These are phyloP conservation scores for Dioszegia aurantiaca DNA, from an alignment of 768 basidiomycete species.

Conservation along the genomic window DNA sequence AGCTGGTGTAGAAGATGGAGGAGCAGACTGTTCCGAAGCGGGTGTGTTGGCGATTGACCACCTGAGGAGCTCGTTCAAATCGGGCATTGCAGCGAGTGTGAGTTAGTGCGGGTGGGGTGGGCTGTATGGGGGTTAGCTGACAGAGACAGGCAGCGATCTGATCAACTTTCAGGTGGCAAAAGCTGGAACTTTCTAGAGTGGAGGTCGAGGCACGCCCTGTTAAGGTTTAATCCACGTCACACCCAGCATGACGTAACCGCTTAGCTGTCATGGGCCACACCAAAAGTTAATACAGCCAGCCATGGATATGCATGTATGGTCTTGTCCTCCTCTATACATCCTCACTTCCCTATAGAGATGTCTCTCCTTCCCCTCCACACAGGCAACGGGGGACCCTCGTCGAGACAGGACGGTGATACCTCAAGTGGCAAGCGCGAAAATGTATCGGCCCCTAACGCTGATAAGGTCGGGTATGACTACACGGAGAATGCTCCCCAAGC, in stretches of 20 bases:
- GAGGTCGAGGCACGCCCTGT: too few species aligned
- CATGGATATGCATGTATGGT: too few species aligned
- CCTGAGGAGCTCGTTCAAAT: constrained; percentile 43
- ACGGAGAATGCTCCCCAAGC: constrained; percentile 43
- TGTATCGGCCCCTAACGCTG: background rate
- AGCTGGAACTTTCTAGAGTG: background rate
- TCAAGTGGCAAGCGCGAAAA: background rate
- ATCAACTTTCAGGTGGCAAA: background rate
- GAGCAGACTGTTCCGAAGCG: background rate
- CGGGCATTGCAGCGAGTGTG: constrained; percentile 29
- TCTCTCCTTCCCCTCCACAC: constrained; percentile 1
- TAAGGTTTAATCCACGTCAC: too few species aligned
- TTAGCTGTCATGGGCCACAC: background rate
- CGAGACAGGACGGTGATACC: background rate
- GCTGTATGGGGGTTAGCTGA: background rate
- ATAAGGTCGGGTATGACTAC: constrained; percentile 28
- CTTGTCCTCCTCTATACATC: background rate
- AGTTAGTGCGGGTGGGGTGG: too few species aligned
- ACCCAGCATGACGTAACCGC: too few species aligned
- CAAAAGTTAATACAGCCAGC: too few species aligned
- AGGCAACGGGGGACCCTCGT: constrained; percentile 1
- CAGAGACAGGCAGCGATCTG: background rate
- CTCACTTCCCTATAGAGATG: constrained; percentile 5
- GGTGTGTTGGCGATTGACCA: constrained; percentile 47
- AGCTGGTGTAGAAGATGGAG: constrained; percentile 11